phyloP scores from a whole-genome alignment of 768 basidiomycete genomes.

The Tricholomella constricta region DNA sequence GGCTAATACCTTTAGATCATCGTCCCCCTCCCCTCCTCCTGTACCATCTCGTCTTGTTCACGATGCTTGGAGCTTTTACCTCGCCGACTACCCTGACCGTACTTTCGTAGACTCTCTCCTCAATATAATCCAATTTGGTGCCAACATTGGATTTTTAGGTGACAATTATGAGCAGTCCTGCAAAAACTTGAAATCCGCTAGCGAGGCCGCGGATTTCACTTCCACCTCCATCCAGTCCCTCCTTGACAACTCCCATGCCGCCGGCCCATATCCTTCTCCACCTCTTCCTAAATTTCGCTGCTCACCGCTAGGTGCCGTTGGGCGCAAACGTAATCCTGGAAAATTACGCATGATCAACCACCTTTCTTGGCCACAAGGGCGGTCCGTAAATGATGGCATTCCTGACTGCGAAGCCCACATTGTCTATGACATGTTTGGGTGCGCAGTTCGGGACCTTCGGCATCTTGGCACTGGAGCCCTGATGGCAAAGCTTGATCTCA shows the following conservation, averaged over 20 bases:
- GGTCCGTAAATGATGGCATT: slow-evolving; percentile 32
- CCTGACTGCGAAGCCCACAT: slow-evolving; percentile 30
- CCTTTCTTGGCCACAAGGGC: slow-evolving; percentile 28
- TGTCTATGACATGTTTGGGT: slow-evolving; percentile 27
- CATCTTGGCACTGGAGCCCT: slow-evolving; percentile 26
- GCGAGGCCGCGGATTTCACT: not conserved
- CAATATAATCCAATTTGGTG: slow-evolving; percentile 19
- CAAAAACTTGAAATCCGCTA: not conserved
- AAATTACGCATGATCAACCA: slow-evolving; percentile 29
- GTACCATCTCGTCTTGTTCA: not conserved
- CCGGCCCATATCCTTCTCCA: slow-evolving; percentile 22
- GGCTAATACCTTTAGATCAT: slow-evolving; percentile 2
- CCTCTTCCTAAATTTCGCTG: slow-evolving; percentile 22
- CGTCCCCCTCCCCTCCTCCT: not conserved
- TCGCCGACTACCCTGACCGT: slow-evolving; percentile 15
- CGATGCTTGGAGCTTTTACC: slow-evolving; percentile 10
- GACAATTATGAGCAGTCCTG: not conserved
- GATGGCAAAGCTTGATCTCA: slow-evolving; percentile 37
- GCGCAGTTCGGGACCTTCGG: slow-evolving; percentile 23
- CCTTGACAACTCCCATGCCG: not conserved
- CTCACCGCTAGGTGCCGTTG: slow-evolving; percentile 27
- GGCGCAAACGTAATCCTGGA: slow-evolving; percentile 19
- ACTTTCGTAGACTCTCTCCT: slow-evolving; percentile 11
- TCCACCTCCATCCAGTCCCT: not conserved
- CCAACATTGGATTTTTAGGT: slow-evolving; percentile 11